These are phyloP conservation scores for Triticum monococcum DNA, from an alignment of 176 grass and related monocot genomes.

Conservation along the genomic window DNA sequence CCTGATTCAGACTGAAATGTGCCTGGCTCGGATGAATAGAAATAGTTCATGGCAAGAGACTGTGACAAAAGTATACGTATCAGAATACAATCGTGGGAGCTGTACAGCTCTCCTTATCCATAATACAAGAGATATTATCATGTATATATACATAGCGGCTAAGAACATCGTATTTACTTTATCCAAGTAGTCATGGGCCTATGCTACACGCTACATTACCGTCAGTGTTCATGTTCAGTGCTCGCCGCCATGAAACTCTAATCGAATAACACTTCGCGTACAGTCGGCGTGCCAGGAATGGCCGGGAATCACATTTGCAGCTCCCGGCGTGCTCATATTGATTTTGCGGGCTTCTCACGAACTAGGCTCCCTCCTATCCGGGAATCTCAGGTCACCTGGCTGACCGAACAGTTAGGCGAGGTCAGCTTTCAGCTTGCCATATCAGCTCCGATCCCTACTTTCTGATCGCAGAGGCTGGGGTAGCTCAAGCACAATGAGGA, in stretches of 20 bases:
- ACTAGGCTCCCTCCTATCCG: constrained; percentile 15
- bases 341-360: constrained; percentile 29
- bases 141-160: constrained; percentile 33
- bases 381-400: constrained; percentile 28
- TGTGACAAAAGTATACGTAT: neutral
- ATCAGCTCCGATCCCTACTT: constrained; percentile 47
- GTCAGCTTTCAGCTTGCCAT: constrained; percentile 6
- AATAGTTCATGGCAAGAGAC: neutral
- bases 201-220: constrained; percentile 28
- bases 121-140: constrained; percentile 9
- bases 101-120: constrained; percentile 51
- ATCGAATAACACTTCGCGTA: constrained; percentile 9
- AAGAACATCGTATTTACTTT: constrained; percentile 24
- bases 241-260: constrained; percentile 23
- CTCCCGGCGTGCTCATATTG: constrained; percentile 1
- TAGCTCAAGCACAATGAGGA: constrained; percentile 71
- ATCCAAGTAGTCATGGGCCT: constrained; percentile 25
- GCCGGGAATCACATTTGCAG: neutral
- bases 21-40: neutral
- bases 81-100: constrained; percentile 37
- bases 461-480: constrained; percentile 43
- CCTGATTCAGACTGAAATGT: neutral
- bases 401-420: constrained; percentile 15
- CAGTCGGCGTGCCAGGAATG: neutral
- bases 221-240: constrained; percentile 38